Evolutionary conservation across 495 filamentous ascomycete species (phyloP).

Genomic region (Podospora sp.): DNA sequence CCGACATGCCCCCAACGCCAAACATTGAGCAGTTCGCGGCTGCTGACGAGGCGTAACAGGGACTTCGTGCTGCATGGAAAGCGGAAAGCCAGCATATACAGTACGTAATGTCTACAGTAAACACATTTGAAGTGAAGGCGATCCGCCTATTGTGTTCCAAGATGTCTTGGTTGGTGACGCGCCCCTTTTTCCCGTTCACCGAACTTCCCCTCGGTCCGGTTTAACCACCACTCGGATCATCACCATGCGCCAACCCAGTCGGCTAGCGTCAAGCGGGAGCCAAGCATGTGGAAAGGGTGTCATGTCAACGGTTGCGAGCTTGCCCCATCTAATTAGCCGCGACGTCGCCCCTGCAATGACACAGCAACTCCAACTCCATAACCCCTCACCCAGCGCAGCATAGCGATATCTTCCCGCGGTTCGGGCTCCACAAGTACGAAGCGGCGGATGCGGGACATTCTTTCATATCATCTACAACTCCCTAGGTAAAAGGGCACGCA

Average conservation of each 20-base stretch:
- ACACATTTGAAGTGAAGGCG: constrained; percentile 4
- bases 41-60: not conserved
- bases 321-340: constrained; percentile 27
- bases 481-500: not conserved
- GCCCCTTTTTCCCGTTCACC: not conserved
- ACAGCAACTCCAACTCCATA: not conserved
- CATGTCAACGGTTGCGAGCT: constrained; percentile 3
- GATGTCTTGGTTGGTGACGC: not conserved
- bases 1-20: constrained; percentile 25
- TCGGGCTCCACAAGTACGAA: not conserved
- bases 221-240: constrained; percentile 13
- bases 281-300: not conserved
- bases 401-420: constrained; percentile 15
- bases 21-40: constrained; percentile 24
- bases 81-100: constrained; percentile 12
- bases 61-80: not conserved
- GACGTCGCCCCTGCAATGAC: constrained; percentile 15
- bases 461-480: not conserved
- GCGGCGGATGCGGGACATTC: not conserved
- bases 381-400: constrained; percentile 13
- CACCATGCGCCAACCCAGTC: not conserved
- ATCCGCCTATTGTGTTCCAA: not conserved
- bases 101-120: constrained; percentile 29
- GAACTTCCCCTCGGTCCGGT: not conserved
- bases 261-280: not conserved